Percentiles rank a stretch among this genome's conserved stretches.
Evolutionary conservation across 768 basidiomycete genomes (phyloP).

Genomic region (Trametes cingulata): DNA sequence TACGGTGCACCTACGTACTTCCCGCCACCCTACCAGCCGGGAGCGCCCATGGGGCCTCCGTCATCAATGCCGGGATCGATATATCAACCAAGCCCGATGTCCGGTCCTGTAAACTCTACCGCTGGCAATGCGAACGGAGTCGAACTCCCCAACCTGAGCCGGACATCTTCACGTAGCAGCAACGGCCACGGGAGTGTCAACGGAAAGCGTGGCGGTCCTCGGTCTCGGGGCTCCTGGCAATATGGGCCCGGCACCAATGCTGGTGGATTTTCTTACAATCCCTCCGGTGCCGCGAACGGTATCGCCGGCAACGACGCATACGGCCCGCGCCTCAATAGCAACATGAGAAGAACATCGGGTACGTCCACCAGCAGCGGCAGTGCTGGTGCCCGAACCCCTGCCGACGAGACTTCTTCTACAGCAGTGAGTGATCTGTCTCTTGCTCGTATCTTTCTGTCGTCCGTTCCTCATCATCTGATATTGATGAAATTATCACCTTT

Average conservation of each 20-base stretch:
- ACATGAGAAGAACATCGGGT: constrained; percentile 49
- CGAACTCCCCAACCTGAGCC: constrained; percentile 33
- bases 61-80: constrained; percentile 20
- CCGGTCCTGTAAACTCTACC: constrained; percentile 7
- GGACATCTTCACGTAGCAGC: constrained; percentile 34
- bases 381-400: constrained; percentile 58
- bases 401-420: constrained; percentile 76
- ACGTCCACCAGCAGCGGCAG: constrained; percentile 49
- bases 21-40: constrained; percentile 15
- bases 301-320: constrained; percentile 44
- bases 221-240: constrained; percentile 52
- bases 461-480: constrained; percentile 1
- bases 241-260: constrained; percentile 64
- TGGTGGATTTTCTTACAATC: constrained; percentile 42
- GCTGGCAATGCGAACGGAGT: constrained; percentile 32
- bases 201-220: constrained; percentile 31
- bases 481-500: constrained; percentile 7
- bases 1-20: constrained; percentile 27
- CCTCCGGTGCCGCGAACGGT: constrained; percentile 25
- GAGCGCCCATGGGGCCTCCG: constrained; percentile 16
- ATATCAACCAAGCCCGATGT: constrained; percentile 10
- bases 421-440: constrained; percentile 54
- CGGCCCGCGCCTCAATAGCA: constrained; percentile 63
- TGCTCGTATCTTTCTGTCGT: constrained; percentile 11
- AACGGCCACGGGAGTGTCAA: constrained; percentile 31